Evolutionary conservation across 2,329 filamentous ascomycete species (phyloP).

Genomic region (Monosporascus sp.): DNA sequence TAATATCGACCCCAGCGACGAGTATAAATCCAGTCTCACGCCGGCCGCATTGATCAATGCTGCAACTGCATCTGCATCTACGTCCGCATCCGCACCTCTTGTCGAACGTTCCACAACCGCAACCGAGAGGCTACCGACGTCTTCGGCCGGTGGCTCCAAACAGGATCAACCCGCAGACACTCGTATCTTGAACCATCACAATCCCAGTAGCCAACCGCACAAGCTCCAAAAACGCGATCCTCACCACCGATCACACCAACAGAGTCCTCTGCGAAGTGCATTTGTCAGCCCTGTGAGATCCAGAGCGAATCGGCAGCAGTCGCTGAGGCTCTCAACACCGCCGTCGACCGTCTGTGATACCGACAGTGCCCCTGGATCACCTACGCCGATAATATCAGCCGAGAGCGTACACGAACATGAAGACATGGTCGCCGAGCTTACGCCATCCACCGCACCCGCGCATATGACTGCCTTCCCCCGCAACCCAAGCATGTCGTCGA

Average conservation of each 20-base stretch:
- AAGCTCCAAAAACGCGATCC: slow-evolving; percentile 15
- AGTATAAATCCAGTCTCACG: too few relatives aligned
- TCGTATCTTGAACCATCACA: slow-evolving; percentile 7
- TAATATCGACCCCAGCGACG: background rate
- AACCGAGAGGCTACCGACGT: slow-evolving; percentile 7
- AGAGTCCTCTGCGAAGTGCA: background rate
- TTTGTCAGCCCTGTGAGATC: background rate
- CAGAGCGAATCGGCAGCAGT: background rate
- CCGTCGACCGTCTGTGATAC: slow-evolving; percentile 7
- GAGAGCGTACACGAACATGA: slow-evolving; percentile 16
- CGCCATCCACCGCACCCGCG: slow-evolving; percentile 7
- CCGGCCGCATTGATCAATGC: slow-evolving; percentile 1
- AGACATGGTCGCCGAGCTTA: slow-evolving; percentile 15
- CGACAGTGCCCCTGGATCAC: slow-evolving; percentile 4
- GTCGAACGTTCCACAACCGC: slow-evolving; percentile 1
- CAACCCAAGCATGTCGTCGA: slow-evolving; percentile 42
- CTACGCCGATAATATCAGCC: slow-evolving; percentile 10
- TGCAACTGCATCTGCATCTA: slow-evolving; percentile 5
- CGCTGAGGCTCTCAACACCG: slow-evolving; percentile 4
- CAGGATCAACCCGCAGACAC: slow-evolving; percentile 9
- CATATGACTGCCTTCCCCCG: slow-evolving; percentile 32
- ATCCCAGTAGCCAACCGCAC: slow-evolving; percentile 6
- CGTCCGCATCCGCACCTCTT: slow-evolving; percentile 4
- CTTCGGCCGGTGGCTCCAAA: slow-evolving; percentile 11
- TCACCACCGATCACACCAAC: slow-evolving; percentile 6